Evolutionary conservation across 495 filamentous ascomycete species (phyloP), one percentile per base, ranked within the genome.

Genomic region (Trichoderma virens): DNA sequence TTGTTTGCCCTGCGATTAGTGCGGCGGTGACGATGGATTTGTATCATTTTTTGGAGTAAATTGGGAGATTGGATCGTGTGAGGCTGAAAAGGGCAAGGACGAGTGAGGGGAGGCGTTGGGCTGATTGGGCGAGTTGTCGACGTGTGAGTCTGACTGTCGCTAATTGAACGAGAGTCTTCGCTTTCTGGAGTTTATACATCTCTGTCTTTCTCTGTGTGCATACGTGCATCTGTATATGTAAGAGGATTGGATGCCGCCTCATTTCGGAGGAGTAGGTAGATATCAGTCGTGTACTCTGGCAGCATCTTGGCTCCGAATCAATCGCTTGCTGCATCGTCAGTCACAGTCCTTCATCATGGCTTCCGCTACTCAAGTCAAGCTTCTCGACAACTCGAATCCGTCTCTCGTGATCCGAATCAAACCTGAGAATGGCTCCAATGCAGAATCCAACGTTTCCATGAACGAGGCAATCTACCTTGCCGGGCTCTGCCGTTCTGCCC

Each of bases 401-500:
- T 38, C 39, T 18, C 43, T 41, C 27, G 23, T 32, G 27, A 38
- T 34, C 51, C 47, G 30, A 47, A 47, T 47, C n/a, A 47, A 47
- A n/a, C 43, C 43, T 5, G n/a, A 20, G 4, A n/a, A 47, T 47
- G 43, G 43, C 43, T 25, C n/a, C 2, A 47, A 47, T 23, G 18
- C 43, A n/a, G 43, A 35, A 35, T 47, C 28, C n/a, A 25, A 61
- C 34, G 59, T 28, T 32, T 30, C 31, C 25, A 60, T 30, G 64
- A 59, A 61, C n/a, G 25, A 47, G 45, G 62, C 60, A 32, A 32
- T n/a, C 60, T 28, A 23, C 25, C 30, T 43, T 4, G 47, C 59
- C 31, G 47, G 47, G 45, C 60, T 63, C 34, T 54, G 4, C 6
- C 43, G 39, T 27, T 38, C 62, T 25, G 65, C 63, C 51, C 35